Evolutionary conservation across 129 eudicot species (phyloP).

Genomic region (Helianthus tuberosus): DNA sequence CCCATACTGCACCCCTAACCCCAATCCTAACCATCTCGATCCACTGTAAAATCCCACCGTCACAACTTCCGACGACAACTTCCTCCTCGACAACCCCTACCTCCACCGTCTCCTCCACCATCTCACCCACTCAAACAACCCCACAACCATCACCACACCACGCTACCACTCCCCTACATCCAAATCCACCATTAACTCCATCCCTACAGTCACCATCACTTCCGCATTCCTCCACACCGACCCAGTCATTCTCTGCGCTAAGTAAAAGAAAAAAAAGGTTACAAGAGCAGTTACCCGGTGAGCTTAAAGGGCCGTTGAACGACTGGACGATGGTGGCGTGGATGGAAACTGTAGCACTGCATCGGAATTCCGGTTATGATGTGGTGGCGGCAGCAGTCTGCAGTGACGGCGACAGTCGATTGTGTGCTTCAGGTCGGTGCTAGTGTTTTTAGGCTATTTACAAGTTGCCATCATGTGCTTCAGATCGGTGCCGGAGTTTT

Average conservation of each 20-base stretch:
- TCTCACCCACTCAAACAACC: conserved; percentile 37
- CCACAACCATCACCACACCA: conserved; percentile 18
- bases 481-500: no score
- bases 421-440: neutral
- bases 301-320: neutral
- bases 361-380: neutral
- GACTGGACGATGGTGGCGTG: neutral
- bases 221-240: conserved; percentile 27
- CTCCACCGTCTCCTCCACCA: conserved; percentile 64
- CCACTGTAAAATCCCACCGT: conserved; percentile 29
- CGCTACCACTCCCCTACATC: conserved; percentile 45
- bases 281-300: neutral
- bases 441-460: no score
- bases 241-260: conserved; percentile 50
- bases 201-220: conserved; percentile 38
- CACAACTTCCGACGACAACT: conserved; percentile 50
- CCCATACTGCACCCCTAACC: conserved; percentile 18
- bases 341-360: neutral
- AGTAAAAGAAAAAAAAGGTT: neutral
- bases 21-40: conserved; percentile 3
- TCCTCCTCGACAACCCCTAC: conserved; percentile 62
- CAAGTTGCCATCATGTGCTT: no score
- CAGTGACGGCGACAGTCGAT: neutral
- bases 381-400: neutral
- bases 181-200: conserved; percentile 43